Percentiles rank a stretch among this genome's conserved stretches.
These are phyloP conservation scores for Gracilaria domingensis DNA, from an alignment of 23 red algal species.

Conservation along the genomic window DNA sequence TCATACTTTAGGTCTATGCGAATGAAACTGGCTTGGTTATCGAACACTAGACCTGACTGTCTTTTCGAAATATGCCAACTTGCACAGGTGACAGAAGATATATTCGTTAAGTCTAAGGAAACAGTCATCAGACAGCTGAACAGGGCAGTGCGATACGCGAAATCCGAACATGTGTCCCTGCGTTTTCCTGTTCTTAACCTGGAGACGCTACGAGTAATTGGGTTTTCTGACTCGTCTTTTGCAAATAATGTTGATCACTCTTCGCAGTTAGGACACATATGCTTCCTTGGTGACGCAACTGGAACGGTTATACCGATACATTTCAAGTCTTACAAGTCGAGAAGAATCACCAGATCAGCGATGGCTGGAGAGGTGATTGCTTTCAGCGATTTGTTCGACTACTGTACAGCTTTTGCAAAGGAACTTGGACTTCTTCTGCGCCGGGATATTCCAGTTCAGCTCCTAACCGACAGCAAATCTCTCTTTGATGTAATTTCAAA, in stretches of 20 bases:
- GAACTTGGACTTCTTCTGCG: not conserved
- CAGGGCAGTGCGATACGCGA: constrained; percentile 24
- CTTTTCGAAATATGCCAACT: constrained; percentile 64
- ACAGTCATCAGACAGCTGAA: constrained; percentile 36
- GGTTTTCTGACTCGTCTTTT: constrained; percentile 53
- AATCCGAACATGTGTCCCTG: not conserved
- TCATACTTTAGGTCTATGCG: constrained; percentile 37
- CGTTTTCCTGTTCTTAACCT: not conserved
- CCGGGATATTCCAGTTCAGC: not conserved
- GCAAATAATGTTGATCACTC: constrained; percentile 41
- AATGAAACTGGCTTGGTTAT: constrained; percentile 66
- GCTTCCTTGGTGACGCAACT: constrained; percentile 13
- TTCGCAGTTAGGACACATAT: constrained; percentile 40
- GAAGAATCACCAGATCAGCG: constrained; percentile 26
- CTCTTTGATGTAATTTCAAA: constrained; percentile 58
- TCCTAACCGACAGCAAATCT: constrained; percentile 23
- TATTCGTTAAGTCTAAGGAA: constrained; percentile 8
- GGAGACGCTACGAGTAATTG: constrained; percentile 18
- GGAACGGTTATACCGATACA: not conserved
- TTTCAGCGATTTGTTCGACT: constrained; percentile 33
- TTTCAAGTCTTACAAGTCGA: constrained; percentile 50
- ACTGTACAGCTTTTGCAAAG: not conserved
- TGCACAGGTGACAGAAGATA: constrained; percentile 26
- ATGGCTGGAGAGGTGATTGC: constrained; percentile 57
- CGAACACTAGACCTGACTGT: constrained; percentile 45